Conservation (phyloP, 1,139 yeast genomes). For the Zygoascus meyerae region DNA sequence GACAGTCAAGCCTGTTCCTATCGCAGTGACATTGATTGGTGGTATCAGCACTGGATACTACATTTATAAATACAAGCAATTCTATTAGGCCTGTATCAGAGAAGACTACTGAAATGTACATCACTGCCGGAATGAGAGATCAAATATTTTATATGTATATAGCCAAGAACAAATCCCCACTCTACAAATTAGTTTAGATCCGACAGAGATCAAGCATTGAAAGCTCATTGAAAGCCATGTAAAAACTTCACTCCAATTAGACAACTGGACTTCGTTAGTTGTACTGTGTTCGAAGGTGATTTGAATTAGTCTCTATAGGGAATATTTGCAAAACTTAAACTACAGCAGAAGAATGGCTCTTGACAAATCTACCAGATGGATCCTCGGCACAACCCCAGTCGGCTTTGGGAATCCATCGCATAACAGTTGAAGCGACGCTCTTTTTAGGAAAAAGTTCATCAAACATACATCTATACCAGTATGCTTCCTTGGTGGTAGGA, state of each 20-base stretch:
- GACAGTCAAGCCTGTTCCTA: constrained; percentile 69
- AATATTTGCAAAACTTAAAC: constrained; percentile 13
- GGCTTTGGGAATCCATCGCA: constrained; percentile 99
- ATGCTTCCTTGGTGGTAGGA: constrained; percentile 97
- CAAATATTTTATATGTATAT: too few relatives aligned
- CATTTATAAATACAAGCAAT: constrained; percentile 26
- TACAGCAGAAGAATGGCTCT: constrained; percentile 52
- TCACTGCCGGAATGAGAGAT: too few relatives aligned
- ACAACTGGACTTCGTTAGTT: too few relatives aligned
- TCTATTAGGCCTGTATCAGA: constrained; percentile 12
- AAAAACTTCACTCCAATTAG: too few relatives aligned
- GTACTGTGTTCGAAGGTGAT: too few relatives aligned
- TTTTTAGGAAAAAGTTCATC: constrained; percentile 85
- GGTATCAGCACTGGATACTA: constrained; percentile 63
- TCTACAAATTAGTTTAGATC: too few relatives aligned
- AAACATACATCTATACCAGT: constrained; percentile 96
- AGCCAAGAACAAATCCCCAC: too few relatives aligned
- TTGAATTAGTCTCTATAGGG: not conserved
- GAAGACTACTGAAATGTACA: too few relatives aligned
- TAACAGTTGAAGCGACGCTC: constrained; percentile 93
- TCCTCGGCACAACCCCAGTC: constrained; percentile 99
- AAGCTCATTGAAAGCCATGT: too few relatives aligned
- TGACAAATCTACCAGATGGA: constrained; percentile 95
- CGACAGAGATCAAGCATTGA: too few relatives aligned
- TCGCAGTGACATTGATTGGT: constrained; percentile 60